Percentiles rank a stretch among this genome's conserved stretches.
phyloP scores from a whole-genome alignment of 2,329 filamentous ascomycete genomes.

The Salinomyces thailandicus region DNA sequence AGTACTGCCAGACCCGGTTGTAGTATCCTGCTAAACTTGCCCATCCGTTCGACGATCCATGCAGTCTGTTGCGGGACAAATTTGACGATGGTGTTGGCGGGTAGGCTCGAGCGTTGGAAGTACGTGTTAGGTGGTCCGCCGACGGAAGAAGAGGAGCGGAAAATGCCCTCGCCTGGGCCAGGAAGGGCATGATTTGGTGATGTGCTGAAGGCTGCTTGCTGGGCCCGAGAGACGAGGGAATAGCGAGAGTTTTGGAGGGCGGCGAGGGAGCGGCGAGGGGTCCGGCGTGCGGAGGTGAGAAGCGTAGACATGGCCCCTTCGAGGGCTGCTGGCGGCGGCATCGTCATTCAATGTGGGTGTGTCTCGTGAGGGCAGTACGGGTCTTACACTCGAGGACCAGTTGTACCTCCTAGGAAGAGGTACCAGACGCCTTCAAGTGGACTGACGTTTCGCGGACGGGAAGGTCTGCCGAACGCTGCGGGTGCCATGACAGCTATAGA shows the following conservation, averaged over 20 bases:
- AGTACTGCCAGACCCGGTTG: slow-evolving; percentile 84
- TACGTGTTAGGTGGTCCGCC: slow-evolving; percentile 25
- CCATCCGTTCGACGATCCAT: slow-evolving; percentile 99
- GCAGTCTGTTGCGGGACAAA: slow-evolving; percentile 99
- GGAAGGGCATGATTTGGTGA: slow-evolving; percentile 19
- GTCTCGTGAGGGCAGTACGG: not conserved
- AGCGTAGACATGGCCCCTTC: slow-evolving; percentile 17
- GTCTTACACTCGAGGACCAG: too few relatives aligned
- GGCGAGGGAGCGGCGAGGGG: slow-evolving; percentile 24
- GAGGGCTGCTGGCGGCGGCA: slow-evolving; percentile 9
- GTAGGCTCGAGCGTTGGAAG: slow-evolving; percentile 48
- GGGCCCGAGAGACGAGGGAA: slow-evolving; percentile 17
- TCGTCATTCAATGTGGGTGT: not conserved
- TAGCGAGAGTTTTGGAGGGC: slow-evolving; percentile 24
- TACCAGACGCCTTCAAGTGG: too few relatives aligned
- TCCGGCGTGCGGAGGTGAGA: slow-evolving; percentile 31
- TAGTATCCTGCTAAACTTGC: slow-evolving; percentile 87
- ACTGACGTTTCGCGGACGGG: too few relatives aligned
- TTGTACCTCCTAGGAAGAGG: too few relatives aligned
- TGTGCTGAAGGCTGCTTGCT: slow-evolving; percentile 18
- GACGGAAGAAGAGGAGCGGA: slow-evolving; percentile 19
- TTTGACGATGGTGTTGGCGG: slow-evolving; percentile 86
- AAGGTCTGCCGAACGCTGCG: too few relatives aligned
- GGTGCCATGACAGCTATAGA: too few relatives aligned
- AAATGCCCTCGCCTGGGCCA: slow-evolving; percentile 24